Conservation (phyloP, 441 rosid species). For the Erodium trifolium region DNA sequence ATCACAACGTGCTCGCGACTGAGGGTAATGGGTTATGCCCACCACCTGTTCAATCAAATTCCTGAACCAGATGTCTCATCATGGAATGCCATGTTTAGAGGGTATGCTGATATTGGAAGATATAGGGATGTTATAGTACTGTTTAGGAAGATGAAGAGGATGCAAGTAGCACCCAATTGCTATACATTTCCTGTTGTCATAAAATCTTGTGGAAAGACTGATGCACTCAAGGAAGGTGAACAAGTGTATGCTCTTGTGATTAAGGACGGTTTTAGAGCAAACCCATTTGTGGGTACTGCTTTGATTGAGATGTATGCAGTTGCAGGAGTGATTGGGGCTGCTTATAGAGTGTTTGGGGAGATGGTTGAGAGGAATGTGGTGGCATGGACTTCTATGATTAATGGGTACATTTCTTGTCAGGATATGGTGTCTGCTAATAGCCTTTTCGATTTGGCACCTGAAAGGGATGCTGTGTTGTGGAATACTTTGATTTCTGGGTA, state of each 20-base stretch:
- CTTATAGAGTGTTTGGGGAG: slow-evolving; percentile 47
- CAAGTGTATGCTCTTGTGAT: slow-evolving; percentile 44
- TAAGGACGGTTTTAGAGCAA: slow-evolving; percentile 32
- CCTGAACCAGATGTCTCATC: slow-evolving; percentile 36
- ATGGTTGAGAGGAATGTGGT: slow-evolving; percentile 48
- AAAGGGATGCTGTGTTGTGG: slow-evolving; percentile 39
- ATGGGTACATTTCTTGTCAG: slow-evolving; percentile 37
- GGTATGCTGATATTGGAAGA: slow-evolving; percentile 32
- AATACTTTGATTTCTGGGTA: slow-evolving; percentile 52
- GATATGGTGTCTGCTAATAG: slow-evolving; percentile 34
- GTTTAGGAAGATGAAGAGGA: slow-evolving; percentile 35
- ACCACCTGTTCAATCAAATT: slow-evolving; percentile 52
- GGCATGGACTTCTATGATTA: slow-evolving; percentile 55
- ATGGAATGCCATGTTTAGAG: slow-evolving; percentile 46
- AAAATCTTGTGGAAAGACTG: slow-evolving; percentile 50
- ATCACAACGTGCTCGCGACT: slow-evolving; percentile 16
- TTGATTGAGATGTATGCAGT: slow-evolving; percentile 66
- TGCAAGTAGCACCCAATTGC: slow-evolving; percentile 40
- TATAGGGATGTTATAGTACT: slow-evolving; percentile 38
- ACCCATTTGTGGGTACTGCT: slow-evolving; percentile 49
- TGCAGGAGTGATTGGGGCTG: slow-evolving; percentile 39
- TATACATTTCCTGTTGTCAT: slow-evolving; percentile 51
- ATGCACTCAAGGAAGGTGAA: slow-evolving; percentile 34
- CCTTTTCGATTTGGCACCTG: slow-evolving; percentile 37
- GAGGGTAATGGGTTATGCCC: slow-evolving; percentile 33